A percentile compares a stretch with the other conserved stretches of the same genome.
Evolutionary conservation across 1,284 basidiomycete genomes (phyloP).

Genomic region (Leccinum griseonigrum): DNA sequence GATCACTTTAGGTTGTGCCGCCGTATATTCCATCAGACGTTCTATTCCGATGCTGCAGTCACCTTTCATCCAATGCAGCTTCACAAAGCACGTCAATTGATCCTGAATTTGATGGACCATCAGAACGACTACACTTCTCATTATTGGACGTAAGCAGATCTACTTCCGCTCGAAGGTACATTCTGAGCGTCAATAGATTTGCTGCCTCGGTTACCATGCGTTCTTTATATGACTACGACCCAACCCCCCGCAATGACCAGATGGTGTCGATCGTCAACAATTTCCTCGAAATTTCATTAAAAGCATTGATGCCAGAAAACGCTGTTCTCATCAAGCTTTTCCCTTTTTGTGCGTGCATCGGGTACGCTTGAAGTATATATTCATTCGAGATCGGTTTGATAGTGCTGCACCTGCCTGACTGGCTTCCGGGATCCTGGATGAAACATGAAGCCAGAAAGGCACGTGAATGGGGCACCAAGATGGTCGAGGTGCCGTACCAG

Average conservation of each 20-base stretch:
- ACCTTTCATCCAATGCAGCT: conserved; percentile 16
- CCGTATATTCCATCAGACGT: conserved; percentile 18
- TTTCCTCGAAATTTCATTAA: conserved; percentile 13
- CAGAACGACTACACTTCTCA: conserved; percentile 4
- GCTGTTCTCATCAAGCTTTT: conserved; percentile 18
- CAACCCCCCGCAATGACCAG: conserved; percentile 12
- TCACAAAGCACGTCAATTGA: conserved; percentile 14
- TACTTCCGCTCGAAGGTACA: neutral
- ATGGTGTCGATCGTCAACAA: conserved; percentile 18
- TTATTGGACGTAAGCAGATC: neutral
- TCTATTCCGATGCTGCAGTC: neutral
- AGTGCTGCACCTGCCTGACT: conserved; percentile 24
- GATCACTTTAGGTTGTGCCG: conserved; percentile 16
- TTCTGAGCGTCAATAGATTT: conserved; percentile 12
- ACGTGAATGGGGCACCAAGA: conserved; percentile 10
- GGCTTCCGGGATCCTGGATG: conserved; percentile 23
- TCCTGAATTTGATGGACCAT: conserved; percentile 14
- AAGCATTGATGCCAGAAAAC: conserved; percentile 8
- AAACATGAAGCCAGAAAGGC: conserved; percentile 16
- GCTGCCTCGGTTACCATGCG: conserved; percentile 19
- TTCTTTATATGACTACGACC: neutral
- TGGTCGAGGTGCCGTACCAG: conserved; percentile 22
- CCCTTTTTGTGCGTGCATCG: conserved; percentile 20
- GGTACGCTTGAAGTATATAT: too few species aligned
- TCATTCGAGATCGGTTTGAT: neutral